Base-by-base conservation (phyloP, 352 stramenopile species). In the Globisporangium cystogenes region DNA sequence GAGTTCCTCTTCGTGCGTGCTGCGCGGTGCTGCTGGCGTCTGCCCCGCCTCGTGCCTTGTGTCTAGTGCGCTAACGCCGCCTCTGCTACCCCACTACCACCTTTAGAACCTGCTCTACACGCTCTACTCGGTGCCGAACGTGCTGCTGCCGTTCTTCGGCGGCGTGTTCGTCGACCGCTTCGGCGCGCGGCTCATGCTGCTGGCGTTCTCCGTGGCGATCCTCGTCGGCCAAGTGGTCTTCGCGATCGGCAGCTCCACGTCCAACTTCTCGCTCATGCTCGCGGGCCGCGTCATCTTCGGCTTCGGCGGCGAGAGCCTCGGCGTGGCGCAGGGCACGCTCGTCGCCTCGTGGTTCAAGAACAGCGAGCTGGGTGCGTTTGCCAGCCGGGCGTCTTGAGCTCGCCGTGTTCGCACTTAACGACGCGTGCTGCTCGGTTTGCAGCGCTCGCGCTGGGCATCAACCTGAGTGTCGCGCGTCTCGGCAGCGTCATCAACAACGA, bases 101-200 rank as follows among this genome's bases (percentile, higher is more conserved):
- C 82, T n/a, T n/a, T n/a, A 96, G 82, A 96, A 96, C 55, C 60
- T 97, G 51, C 68, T 98, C 35, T 98, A 98, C 69, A 97, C 87
- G 21, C 60, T 97, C 44, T 97, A 97, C 67, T 96, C 84, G 39
- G 78, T 96, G 48, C 91, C 91, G 15, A 98, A 97, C 60, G 92
- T 97, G 31, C 54, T 97, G 27, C 57, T 98, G 45, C 93, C 93
- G 18, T 96, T 98, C 61, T 95, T 97, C 48, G 93, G 93, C 24
- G 93, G 93, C 23, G 82, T 94, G 29, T 70, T 98, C 26, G 86
- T 97, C 14, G 89, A 97, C 60, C 74, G 80, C 43, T 90, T 94
- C 35, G 93, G 93, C 29, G 81, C 88, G 20, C 76, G 87, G 7
- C 57, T 82, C 39, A 96, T 89, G 70, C 68, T 96, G 44, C 64